Evolutionary conservation across 73 alveolate species (phyloP), one percentile per base, ranked within the genome.

Genomic region (Blepharisma stoltei): DNA sequence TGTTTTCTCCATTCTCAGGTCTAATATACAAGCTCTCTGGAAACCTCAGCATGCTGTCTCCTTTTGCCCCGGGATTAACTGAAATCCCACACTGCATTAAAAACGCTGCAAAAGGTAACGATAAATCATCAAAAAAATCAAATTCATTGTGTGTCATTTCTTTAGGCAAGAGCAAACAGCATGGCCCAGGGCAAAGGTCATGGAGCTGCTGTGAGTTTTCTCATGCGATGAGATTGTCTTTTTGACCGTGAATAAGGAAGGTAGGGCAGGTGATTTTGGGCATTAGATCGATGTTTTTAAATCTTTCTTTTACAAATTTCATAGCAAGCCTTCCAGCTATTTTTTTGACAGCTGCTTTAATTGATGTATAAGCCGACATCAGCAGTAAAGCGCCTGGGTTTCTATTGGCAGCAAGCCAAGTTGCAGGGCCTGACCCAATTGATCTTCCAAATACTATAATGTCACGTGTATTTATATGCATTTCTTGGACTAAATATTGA

Each of bases 361-460:
- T 94, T 48, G 96, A 86, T 7, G 97, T 89, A 82, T 84, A 94
- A 25, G 95, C 95, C 54, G 92, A 77, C 78, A 94, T 86, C 45
- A 88, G 78, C 7, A 89, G 77, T 69, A 94, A 78, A 6, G 93
- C 91, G 21, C 90, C 92, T 9, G 92, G 91, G 32, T 84, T 86
- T 48, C 90, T 78, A 67, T 81, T 55, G 54, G 95, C 77, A 6
- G 97, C 88, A 38, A 94, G 78, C 77, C 87, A 82, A 27, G 90
- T 81, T 4, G 95, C 96, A 4, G 98, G 97, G 1, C 97, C 95
- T 52, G 96, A 81, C 0, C 98, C 98, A 66, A 94, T 94, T 7
- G 97, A 89, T 69, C 98, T 71, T 6, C 98, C 98, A 65, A 91
- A 78, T n/a, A 91, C 48, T 54, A 91, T 67, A 41, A 94, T 87